These are phyloP conservation scores for Diaporthe aspalathi DNA, from an alignment of 2,329 filamentous ascomycete genomes.

Conservation along the genomic window DNA sequence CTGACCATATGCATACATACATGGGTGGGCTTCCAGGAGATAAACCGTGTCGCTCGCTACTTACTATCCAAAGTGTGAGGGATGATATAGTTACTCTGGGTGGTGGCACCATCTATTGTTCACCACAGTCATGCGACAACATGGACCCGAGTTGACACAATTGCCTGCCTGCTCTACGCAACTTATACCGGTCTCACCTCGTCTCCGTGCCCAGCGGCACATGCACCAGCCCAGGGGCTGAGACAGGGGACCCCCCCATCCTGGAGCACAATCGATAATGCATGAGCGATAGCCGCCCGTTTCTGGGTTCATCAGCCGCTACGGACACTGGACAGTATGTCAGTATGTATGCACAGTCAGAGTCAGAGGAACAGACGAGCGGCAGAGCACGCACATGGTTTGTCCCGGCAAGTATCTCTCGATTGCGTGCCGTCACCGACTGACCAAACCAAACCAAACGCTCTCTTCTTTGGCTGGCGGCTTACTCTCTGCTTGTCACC, in stretches of 20 bases:
- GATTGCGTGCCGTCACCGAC: not conserved
- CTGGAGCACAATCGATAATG: slow-evolving; percentile 24
- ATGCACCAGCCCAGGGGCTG: slow-evolving; percentile 19
- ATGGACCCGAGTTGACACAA: not conserved
- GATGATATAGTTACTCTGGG: not conserved
- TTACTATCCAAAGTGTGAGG: not conserved
- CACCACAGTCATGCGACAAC: not conserved
- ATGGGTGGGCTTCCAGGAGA: too few species aligned
- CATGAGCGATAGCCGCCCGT: not conserved
- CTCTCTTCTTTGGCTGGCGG: slow-evolving; percentile 1
- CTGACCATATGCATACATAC: not conserved
- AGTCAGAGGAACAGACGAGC: too few species aligned
- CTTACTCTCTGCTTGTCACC: not conserved
- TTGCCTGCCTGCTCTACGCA: too few species aligned
- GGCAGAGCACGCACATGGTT: slow-evolving; percentile 12
- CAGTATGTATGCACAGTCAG: not conserved
- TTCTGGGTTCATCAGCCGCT: not conserved
- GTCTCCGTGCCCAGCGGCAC: not conserved
- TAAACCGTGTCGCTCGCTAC: not conserved
- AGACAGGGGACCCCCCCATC: slow-evolving; percentile 28
- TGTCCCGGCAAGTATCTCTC: not conserved
- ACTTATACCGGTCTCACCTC: not conserved
- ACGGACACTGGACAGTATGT: too few species aligned
- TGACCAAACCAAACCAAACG: slow-evolving; percentile 1
- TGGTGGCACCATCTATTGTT: not conserved